phyloP scores from a whole-genome alignment of 495 filamentous ascomycete genomes.

The Friedmanniomyces endolithicus region DNA sequence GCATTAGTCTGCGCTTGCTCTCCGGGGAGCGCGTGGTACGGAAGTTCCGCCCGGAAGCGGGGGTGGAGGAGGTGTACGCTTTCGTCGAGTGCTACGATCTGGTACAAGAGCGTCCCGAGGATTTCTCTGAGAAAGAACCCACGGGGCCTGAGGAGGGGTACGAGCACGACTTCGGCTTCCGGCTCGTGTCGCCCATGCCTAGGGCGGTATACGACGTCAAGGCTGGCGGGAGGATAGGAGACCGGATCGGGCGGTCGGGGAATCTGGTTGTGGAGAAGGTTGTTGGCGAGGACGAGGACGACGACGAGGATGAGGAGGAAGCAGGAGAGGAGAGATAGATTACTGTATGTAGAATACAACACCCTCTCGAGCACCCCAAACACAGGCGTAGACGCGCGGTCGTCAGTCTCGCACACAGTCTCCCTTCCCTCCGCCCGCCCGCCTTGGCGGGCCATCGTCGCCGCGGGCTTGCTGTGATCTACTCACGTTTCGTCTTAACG shows the following conservation, averaged over 20 bases:
- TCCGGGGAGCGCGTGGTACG: conserved; percentile 62
- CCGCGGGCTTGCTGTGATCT: too few species aligned
- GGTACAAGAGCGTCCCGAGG: conserved; percentile 21
- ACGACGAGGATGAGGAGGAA: conserved; percentile 25
- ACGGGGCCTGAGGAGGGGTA: conserved; percentile 54
- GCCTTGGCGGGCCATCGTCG: too few species aligned
- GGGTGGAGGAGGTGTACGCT: conserved; percentile 83
- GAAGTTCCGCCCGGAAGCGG: conserved; percentile 49
- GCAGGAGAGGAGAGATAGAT: neutral
- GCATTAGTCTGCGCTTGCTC: conserved; percentile 69
- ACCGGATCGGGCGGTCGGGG: conserved; percentile 67
- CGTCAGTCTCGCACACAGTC: too few species aligned
- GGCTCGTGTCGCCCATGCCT: conserved; percentile 71
- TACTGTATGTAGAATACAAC: neutral
- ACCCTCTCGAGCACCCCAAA: too few species aligned
- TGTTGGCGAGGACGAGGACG: conserved; percentile 45
- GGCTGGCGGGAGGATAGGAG: conserved; percentile 48
- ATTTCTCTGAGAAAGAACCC: conserved; percentile 20
- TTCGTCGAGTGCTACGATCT: conserved; percentile 87
- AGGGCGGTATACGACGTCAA: conserved; percentile 61
- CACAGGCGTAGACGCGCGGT: too few species aligned
- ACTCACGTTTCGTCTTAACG: too few species aligned
- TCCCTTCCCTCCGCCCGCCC: too few species aligned
- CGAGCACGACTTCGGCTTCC: conserved; percentile 67
- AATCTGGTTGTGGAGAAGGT: conserved; percentile 77